A percentile compares a stretch with the other conserved stretches of the same genome.
phyloP scores from a whole-genome alignment of 257 asterid genomes.

The Fraxinus anomala region DNA sequence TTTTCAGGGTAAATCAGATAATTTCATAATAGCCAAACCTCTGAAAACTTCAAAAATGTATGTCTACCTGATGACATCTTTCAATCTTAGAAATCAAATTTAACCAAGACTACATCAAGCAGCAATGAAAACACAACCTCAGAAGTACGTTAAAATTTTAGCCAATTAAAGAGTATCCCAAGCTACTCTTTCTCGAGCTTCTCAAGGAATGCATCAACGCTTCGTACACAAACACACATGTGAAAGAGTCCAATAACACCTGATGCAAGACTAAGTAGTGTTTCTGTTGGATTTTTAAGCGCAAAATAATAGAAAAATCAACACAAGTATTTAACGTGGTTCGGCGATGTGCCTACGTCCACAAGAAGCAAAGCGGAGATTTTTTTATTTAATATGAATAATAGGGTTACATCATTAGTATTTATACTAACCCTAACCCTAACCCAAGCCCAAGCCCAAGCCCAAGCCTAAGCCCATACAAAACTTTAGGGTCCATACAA shows the following conservation, averaged over 20 bases:
- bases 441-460: too few species aligned
- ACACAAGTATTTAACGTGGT: too few species aligned
- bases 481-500: too few species aligned
- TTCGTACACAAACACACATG: neutral
- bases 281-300: too few species aligned
- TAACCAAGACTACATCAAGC: neutral
- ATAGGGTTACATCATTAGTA: too few species aligned
- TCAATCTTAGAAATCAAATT: neutral
- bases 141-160: neutral
- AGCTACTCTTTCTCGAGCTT: neutral
- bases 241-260: neutral
- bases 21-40: neutral
- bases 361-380: too few species aligned
- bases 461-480: too few species aligned
- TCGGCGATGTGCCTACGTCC: too few species aligned
- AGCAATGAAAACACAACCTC: neutral
- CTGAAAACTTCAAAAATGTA: neutral
- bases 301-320: too few species aligned
- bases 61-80: neutral
- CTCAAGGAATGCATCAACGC: neutral
- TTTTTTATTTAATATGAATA: too few species aligned
- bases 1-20: neutral
- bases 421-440: too few species aligned
- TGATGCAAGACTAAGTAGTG: neutral
- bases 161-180: neutral